Evolutionary conservation across 169 alveolate species (phyloP).

Genomic region (Plasmodium gaboni): DNA sequence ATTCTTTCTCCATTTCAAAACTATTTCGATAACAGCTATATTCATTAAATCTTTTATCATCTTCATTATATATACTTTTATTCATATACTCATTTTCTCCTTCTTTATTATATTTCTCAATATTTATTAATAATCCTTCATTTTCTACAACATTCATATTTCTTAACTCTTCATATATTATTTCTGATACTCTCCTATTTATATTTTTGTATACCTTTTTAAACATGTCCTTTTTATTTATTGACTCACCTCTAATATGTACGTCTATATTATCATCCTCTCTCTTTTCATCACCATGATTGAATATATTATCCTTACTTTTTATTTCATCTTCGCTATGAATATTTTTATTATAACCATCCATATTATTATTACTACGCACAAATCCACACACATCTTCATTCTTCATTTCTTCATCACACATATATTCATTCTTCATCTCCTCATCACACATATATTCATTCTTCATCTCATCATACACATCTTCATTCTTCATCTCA

Average conservation of each 20-base stretch:
- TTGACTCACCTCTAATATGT: background rate
- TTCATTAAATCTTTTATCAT: background rate
- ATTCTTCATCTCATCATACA: too few species aligned
- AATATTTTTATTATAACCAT: background rate
- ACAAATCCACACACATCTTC: too few species aligned
- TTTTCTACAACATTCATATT: background rate
- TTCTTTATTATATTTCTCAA: background rate
- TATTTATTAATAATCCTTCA: background rate
- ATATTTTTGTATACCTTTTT: conserved; percentile 9
- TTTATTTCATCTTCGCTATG: background rate
- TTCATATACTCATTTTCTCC: background rate
- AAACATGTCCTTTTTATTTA: conserved; percentile 16
- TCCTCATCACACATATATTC: too few species aligned
- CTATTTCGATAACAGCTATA: background rate
- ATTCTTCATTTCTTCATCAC: too few species aligned
- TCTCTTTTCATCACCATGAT: background rate
- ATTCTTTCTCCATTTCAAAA: conserved; percentile 3
- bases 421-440: too few species aligned
- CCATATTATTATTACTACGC: background rate
- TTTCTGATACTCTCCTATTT: conserved; percentile 6
- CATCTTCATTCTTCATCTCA: too few species aligned
- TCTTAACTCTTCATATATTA: conserved; percentile 26
- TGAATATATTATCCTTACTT: background rate
- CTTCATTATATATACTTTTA: background rate
- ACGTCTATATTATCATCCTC: background rate